Evolutionary conservation across 73 alveolate genomes (phyloP).

Genomic region (Blepharisma japonicum): DNA sequence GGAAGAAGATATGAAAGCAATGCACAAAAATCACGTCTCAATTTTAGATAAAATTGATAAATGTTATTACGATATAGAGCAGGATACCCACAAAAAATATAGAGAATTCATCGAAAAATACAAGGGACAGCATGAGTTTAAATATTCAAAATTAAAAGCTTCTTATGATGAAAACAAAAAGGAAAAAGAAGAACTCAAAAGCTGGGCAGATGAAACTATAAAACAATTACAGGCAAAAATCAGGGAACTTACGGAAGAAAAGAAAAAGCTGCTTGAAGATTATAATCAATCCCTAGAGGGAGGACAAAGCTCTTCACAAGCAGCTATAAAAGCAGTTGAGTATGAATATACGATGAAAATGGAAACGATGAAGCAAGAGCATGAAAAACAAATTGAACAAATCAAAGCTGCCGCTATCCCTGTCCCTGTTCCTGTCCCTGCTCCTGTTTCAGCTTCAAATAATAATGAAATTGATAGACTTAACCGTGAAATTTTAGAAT

Average conservation of each 20-base stretch:
- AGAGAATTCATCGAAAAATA: slow-evolving; percentile 22
- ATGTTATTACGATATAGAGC: slow-evolving; percentile 16
- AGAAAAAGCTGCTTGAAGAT: slow-evolving; percentile 1
- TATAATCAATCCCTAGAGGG: neutral
- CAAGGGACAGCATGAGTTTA: neutral
- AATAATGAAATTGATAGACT: no score
- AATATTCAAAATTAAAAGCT: neutral
- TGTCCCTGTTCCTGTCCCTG: no score
- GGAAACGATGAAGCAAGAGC: no score
- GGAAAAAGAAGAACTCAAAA: slow-evolving; percentile 13
- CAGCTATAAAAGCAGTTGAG: no score
- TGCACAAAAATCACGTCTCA: neutral
- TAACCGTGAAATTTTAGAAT: no score
- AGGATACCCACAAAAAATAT: slow-evolving; percentile 17
- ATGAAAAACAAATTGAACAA: no score
- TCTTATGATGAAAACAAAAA: slow-evolving; percentile 23
- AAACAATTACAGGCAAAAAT: neutral
- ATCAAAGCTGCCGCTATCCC: no score
- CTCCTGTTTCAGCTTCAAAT: no score
- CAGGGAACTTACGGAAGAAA: neutral
- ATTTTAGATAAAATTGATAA: neutral
- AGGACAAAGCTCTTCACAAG: neutral
- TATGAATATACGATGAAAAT: no score
- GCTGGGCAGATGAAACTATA: slow-evolving; percentile 4
- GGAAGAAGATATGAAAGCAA: slow-evolving; percentile 19